These are phyloP conservation scores for Cladophialophora bantiana DNA, from an alignment of 2,329 filamentous ascomycete species.

Conservation along the genomic window DNA sequence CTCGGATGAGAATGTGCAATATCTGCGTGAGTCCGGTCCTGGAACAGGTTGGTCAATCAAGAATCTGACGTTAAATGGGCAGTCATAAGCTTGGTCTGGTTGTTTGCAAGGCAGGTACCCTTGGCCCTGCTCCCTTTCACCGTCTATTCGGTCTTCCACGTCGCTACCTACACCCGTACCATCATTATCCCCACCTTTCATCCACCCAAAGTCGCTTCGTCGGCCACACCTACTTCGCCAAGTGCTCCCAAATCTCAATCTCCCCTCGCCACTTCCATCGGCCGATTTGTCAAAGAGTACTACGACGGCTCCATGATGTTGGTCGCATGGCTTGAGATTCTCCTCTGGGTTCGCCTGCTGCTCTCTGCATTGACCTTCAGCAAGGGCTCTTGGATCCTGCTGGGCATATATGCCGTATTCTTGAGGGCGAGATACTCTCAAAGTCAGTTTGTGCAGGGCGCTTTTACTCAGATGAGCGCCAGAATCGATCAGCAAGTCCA, in stretches of 20 bases:
- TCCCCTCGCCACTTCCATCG: constrained; percentile 81
- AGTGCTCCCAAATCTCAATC: constrained; percentile 57
- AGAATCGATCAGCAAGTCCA: constrained; percentile 82
- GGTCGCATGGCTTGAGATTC: constrained; percentile 86
- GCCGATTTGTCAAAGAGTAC: constrained; percentile 95
- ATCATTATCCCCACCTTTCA: constrained; percentile 89
- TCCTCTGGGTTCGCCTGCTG: constrained; percentile 82
- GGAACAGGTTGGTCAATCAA: constrained; percentile 6
- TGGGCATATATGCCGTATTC: constrained; percentile 87
- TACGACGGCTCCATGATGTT: constrained; percentile 96
- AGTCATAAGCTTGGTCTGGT: constrained; percentile 96
- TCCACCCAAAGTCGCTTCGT: constrained; percentile 64
- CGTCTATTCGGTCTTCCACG: constrained; percentile 98
- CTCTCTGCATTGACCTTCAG: constrained; percentile 85
- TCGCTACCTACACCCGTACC: constrained; percentile 92
- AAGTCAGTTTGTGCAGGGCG: constrained; percentile 89
- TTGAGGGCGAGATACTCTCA: constrained; percentile 88
- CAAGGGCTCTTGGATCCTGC: constrained; percentile 87
- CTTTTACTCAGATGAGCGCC: constrained; percentile 74
- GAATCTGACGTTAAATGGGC: constrained; percentile 25
- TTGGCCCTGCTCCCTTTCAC: constrained; percentile 91
- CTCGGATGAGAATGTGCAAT: constrained; percentile 96
- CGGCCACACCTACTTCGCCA: constrained; percentile 64
- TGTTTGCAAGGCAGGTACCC: constrained; percentile 86
- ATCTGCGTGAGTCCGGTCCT: constrained; percentile 73